Conservation (phyloP, 1,139 yeast species). For the Torulaspora globosa region DNA sequence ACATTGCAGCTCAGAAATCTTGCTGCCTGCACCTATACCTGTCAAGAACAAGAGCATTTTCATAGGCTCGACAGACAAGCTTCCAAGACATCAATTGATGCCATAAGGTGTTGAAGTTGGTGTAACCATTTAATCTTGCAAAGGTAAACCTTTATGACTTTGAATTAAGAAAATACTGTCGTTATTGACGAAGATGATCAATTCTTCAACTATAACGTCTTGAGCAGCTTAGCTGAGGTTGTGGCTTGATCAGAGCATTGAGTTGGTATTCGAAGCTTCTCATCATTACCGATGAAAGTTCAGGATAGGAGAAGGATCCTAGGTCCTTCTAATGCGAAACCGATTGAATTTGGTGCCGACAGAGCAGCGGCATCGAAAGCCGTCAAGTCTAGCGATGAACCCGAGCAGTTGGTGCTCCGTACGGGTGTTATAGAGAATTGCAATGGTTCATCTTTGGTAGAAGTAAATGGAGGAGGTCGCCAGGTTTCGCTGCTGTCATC, state of each 20-base stretch:
- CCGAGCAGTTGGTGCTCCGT: slow-evolving; percentile 39
- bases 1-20: no score
- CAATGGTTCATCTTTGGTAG: slow-evolving; percentile 80
- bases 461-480: slow-evolving; percentile 46
- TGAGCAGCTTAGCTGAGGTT: background rate
- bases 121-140: no score
- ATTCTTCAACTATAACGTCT: slow-evolving; percentile 1
- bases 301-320: slow-evolving; percentile 67
- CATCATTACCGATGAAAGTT: slow-evolving; percentile 36
- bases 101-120: no score
- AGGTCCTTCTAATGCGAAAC: slow-evolving; percentile 60
- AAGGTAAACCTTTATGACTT: background rate
- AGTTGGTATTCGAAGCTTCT: background rate
- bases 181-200: slow-evolving; percentile 2
- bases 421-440: slow-evolving; percentile 67
- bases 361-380: slow-evolving; percentile 15
- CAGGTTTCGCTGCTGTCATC: slow-evolving; percentile 52
- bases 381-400: slow-evolving; percentile 11
- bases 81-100: no score
- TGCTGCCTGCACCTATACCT: no score
- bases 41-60: no score
- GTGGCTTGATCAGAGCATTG: background rate
- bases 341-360: slow-evolving; percentile 43
- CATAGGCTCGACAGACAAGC: no score
- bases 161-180: slow-evolving; percentile 7